Base-by-base conservation (phyloP, 257 asterid species). In the Vinca minor region DNA sequence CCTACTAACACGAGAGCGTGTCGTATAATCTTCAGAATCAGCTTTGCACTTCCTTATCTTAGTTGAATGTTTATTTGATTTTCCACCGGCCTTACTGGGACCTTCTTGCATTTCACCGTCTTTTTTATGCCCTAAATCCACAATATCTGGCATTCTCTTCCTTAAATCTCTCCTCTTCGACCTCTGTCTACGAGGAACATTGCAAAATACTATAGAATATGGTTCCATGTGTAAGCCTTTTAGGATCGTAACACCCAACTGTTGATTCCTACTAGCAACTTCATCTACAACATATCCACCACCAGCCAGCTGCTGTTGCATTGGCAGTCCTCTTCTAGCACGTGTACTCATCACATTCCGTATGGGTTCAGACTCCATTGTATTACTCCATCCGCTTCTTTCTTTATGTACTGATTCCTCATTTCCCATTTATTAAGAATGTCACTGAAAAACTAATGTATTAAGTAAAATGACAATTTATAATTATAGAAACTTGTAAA, bases 1-100 rank as follows among this genome's bases (percentile, higher is more conserved):
- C 64, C 84, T 81, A 45, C 71, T 84, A 14, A 53, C 29, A 56
- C 21, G 79, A 64, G 47, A 59, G 47, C 8, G 64, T 3, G 39
- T 36, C 14, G 17, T 4, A 53, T 50, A 26, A 20, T 29, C 31
- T 62, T 50, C 67, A 18, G 44, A 49, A 31, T 23, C 4, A 35
- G 60, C 68, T 62, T 49, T 56, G 26, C 42, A 6, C 26, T 9
- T 56, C 28, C 35, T 35, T 26, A 45, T 64, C 11, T 17, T 58
- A 35, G 36, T 41, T 42, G 26, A 21, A 18, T 5, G 4, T 52
- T 28, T 18, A 18, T 11, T 6, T 52, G 31, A 8, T 11, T 18
- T 49, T 15, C 15, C n/a, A 5, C 0, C 59, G 25, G 44, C 31
- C 44, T 28, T 25, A 4, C 61, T 25, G 3, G 20, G 47, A 53